Evolutionary conservation across 1,284 basidiomycete genomes (phyloP).

Genomic region (Marasmius fiardii): DNA sequence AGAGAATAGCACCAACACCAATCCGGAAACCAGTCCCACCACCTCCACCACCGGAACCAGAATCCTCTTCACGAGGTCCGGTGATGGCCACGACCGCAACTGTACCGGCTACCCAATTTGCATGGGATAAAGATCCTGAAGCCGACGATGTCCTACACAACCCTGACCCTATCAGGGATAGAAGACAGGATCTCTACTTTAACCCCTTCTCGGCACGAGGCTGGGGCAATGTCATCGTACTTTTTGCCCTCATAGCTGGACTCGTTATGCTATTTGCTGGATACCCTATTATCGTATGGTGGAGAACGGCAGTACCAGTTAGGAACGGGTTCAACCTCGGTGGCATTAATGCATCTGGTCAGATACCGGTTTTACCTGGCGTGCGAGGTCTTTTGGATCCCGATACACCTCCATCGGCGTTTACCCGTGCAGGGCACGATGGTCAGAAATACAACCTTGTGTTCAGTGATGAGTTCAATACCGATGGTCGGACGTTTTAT

Average conservation of each 20-base stretch:
- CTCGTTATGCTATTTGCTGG: constrained; percentile 71
- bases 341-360: constrained; percentile 70
- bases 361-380: constrained; percentile 60
- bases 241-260: constrained; percentile 57
- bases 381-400: constrained; percentile 63
- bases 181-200: constrained; percentile 51
- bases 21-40: constrained; percentile 7
- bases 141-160: constrained; percentile 76
- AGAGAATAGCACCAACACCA: not conserved
- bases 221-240: constrained; percentile 65
- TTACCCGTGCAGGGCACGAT: constrained; percentile 58
- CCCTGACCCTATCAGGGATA: constrained; percentile 65
- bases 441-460: constrained; percentile 79
- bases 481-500: constrained; percentile 73
- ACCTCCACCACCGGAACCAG: constrained; percentile 25
- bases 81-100: constrained; percentile 38
- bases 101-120: constrained; percentile 46
- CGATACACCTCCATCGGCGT: constrained; percentile 60
- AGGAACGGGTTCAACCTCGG: constrained; percentile 70
- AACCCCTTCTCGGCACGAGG: constrained; percentile 68
- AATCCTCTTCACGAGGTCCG: constrained; percentile 24
- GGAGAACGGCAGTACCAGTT: constrained; percentile 16
- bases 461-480: constrained; percentile 92
- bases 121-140: constrained; percentile 78
- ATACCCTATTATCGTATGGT: constrained; percentile 74